These are phyloP conservation scores for Globisporangium polare DNA, from an alignment of 352 stramenopile genomes.

Conservation along the genomic window DNA sequence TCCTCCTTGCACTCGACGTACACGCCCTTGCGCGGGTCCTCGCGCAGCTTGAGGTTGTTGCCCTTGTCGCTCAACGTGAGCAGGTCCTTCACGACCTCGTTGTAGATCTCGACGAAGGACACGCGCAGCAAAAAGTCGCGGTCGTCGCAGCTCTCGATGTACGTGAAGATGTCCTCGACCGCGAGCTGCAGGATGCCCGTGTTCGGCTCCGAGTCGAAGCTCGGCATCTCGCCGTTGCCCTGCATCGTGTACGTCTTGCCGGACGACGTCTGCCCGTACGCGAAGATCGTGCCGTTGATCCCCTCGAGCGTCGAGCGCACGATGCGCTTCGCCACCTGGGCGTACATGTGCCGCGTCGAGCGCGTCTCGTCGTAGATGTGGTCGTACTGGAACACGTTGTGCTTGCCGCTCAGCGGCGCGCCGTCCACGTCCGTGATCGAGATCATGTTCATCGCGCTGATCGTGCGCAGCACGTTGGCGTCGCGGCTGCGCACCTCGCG, in stretches of 20 bases:
- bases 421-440: conserved; percentile 52
- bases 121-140: conserved; percentile 94
- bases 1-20: conserved; percentile 96
- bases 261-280: conserved; percentile 94
- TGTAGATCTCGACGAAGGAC: conserved; percentile 99
- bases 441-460: conserved; percentile 44
- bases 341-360: conserved; percentile 57
- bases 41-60: conserved; percentile 80
- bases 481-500: conserved; percentile 51
- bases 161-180: conserved; percentile 93
- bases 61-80: conserved; percentile 59
- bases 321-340: conserved; percentile 58
- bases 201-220: conserved; percentile 22
- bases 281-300: conserved; percentile 92
- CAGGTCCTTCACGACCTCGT: conserved; percentile 97
- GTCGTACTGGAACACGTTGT: conserved; percentile 81
- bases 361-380: conserved; percentile 62
- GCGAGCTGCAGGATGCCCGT: conserved; percentile 90
- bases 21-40: conserved; percentile 94
- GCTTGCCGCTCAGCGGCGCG: conserved; percentile 49
- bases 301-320: conserved; percentile 63
- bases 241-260: conserved; percentile 98
- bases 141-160: conserved; percentile 73
- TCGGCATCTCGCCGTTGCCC: conserved; percentile 31
- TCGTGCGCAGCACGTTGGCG: conserved; percentile 33